A percentile compares a stretch with the other conserved stretches of the same genome.
phyloP scores from a whole-genome alignment of 2,329 filamentous ascomycete species.

The Hymenoscyphus infarciens region DNA sequence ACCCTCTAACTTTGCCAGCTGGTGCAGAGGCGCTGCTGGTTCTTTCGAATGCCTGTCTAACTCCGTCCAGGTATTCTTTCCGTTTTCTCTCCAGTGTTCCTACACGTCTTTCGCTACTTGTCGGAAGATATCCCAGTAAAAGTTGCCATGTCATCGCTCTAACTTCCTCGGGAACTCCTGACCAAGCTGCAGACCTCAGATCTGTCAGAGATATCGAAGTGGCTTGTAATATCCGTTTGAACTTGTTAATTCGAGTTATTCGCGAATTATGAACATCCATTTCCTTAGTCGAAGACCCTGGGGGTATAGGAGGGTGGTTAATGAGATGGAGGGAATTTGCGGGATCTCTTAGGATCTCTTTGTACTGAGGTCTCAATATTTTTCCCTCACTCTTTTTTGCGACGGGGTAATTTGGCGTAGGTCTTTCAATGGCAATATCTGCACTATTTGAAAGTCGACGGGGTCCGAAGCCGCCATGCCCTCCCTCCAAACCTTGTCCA shows the following conservation, averaged over 20 bases:
- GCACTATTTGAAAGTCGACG: constrained; percentile 77
- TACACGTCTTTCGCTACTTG: constrained; percentile 90
- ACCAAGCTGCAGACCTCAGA: constrained; percentile 84
- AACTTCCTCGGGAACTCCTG: constrained; percentile 89
- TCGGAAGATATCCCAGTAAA: constrained; percentile 88
- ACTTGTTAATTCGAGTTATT: constrained; percentile 95
- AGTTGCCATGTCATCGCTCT: constrained; percentile 99
- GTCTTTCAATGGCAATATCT: constrained; percentile 90
- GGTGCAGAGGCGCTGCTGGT: constrained; percentile 48
- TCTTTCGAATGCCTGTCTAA: constrained; percentile 67
- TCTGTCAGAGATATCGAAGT: constrained; percentile 85
- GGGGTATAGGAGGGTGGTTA: constrained; percentile 72
- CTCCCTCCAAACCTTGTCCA: constrained; percentile 40
- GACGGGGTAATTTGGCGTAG: constrained; percentile 76
- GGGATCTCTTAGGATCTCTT: constrained; percentile 85
- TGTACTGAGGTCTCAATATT: constrained; percentile 94
- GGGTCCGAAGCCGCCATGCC: constrained; percentile 37
- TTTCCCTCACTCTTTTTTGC: constrained; percentile 90
- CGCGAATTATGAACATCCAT: constrained; percentile 80
- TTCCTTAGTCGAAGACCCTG: constrained; percentile 76
- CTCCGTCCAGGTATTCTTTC: constrained; percentile 94
- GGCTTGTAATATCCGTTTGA: constrained; percentile 91
- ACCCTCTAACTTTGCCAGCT: constrained; percentile 54
- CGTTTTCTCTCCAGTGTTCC: constrained; percentile 88
- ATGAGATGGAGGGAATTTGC: constrained; percentile 95